Evolutionary conservation across 768 basidiomycete species (phyloP), one percentile per base, ranked within the genome.

Genomic region (Agrocybe praecox): DNA sequence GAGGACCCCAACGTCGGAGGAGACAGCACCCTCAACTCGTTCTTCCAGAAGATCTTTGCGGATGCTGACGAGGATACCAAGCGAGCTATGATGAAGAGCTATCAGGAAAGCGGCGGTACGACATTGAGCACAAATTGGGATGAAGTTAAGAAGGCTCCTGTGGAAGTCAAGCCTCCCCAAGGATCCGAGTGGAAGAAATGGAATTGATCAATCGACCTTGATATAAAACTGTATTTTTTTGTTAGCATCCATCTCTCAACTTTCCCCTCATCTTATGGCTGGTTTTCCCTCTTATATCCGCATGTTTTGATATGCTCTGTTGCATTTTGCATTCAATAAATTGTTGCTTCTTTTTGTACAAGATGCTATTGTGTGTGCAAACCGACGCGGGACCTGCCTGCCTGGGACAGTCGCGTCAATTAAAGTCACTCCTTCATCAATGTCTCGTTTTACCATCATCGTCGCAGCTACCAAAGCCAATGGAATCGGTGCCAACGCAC

Each of bases 41-140:
- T 96, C 76, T 96, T 96, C 85, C 90, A 92, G 67, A 90, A 92
- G 76, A 85, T 99, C 59, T 99, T 90, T 66, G 80, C 82, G 6
- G 92, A 91, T 69, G 91, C 96, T 22, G 94, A 97, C 63, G 92
- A 94, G 0, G 92, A 99, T 65, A 93, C 96, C 14, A 86, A 80
- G 65, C 83, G 88, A 34, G 97, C 97, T 2, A 99, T 99, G 95
- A 87, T 98, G 87, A 99, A 99, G 82, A 96, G 93, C 68, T 98
- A 92, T 71, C 80, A 82, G 58, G 96, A 99, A 77, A 94, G 92
- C 62, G 94, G 94, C 7, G 97, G 97, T 8, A 99, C 97, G 9
- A 89, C 94, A 0, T 77, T 99, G 40, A 95, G 92, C 74, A 99
- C 96, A 0, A 94, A 97, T 70, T 99, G 96, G 96, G 86, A 85